Evolutionary conservation across 169 alveolate genomes (phyloP), one percentile per base, ranked within the genome.

Genomic region (Plasmodium coatneyi): DNA sequence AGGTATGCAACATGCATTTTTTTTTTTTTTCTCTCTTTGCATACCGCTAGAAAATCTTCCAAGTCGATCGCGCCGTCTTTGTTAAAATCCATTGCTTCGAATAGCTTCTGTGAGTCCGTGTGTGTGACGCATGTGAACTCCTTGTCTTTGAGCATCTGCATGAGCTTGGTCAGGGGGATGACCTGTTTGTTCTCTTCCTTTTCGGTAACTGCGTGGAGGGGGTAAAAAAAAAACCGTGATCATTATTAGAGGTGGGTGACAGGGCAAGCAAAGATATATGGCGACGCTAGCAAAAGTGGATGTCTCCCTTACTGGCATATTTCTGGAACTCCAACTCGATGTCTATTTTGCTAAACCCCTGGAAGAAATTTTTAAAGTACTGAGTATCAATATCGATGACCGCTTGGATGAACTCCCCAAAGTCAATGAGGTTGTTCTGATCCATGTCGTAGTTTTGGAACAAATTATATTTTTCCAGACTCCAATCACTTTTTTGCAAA

Each of bases 351-450:
- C 95, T 93, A 41, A 95, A 95, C 3, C 96, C 97, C 32, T 93
- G 95, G 66, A 95, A 95, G 46, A 81, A 81, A 52, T 93, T 94
- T n/a, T 84, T 93, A 30, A 95, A 92, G 39, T 87, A 43, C 60
- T 95, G 93, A 34, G 93, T 95, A 52, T 95, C 96, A n/a, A 95
- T 95, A 22, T 92, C 92, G 54, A 81, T 92, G 81, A 95, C 79
- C 9, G 97, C 97, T 46, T 95, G 95, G 9, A 95, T 93, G 66
- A 89, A 95, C 71, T 95, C 97, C 52, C 97, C 97, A 43, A 95
- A 93, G 78, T 95, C 97, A 32, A 95, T 95, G 83, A 95, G 66
- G 71, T 95, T 95, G 86, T 95, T 95, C 82, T 82, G 56, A 72
- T 95, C 97, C 89, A 82, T 71, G 30, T 95, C 97, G 89, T 93